Base-by-base conservation (phyloP, 2,329 filamentous ascomycete species). In the Aurifilum marmelostoma region DNA sequence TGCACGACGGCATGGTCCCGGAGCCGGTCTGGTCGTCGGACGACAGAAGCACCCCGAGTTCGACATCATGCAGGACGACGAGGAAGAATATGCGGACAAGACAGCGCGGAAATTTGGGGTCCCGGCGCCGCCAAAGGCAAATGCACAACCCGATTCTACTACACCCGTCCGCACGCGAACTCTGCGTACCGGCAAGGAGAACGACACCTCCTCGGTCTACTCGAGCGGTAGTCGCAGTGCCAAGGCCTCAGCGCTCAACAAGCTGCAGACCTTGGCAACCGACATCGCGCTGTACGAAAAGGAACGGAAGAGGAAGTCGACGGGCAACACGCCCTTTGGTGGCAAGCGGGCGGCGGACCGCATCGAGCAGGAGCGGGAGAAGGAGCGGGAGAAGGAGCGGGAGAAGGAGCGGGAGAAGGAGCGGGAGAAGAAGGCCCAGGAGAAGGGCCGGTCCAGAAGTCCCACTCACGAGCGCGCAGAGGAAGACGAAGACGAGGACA, bases 201-300 rank as follows among this genome's bases (percentile, higher is more conserved):
- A 97, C 72, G 87, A 92, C 29, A 96, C 93, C 0, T 94, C 94
- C 0, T 89, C 89, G 0, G 85, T 81, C 1, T 73, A 82, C 50
- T 87, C 91, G 2, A 92, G 89, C 1, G 89, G 90, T 34, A 92
- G 92, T 73, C 90, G 96, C 67, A 96, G 93, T 75, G 95, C 96
- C 18, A 99, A 98, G 78, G 89, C 91, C 54, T 91, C 92, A 75
- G 96, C 96, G 16, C 82, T 91, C n/a, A 88, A 89, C 43, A 89
- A 88, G 72, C 81, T 98, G 9, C 92, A 96, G 66, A 87, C 88
- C 47, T 83, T 95, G 68, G 94, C 92, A 0, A 87, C 91, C 0
- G 96, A 99, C 76, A 94, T 98, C 75, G 91, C 91, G 2, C 83
- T 97, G 41, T 99, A 96, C 75, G 92, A 98, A 76, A 97, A 96